These are phyloP conservation scores for Fusarium acutatum DNA, from an alignment of 2,329 filamentous ascomycete species.

Conservation along the genomic window DNA sequence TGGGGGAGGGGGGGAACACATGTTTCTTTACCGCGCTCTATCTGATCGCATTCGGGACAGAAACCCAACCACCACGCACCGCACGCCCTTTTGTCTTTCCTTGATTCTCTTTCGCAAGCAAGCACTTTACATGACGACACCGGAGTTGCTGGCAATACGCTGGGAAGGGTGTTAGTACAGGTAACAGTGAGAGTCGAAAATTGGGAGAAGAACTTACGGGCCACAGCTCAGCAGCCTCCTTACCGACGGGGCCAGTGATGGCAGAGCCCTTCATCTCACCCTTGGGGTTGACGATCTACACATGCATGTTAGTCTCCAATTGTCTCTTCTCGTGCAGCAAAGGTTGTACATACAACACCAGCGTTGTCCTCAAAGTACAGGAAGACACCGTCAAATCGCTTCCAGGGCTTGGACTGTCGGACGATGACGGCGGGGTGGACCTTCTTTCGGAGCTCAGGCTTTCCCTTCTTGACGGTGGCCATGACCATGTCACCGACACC, in stretches of 20 bases:
- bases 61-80: conserved; percentile 37
- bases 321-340: too few relatives aligned
- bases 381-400: conserved; percentile 97
- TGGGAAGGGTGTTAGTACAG: conserved; percentile 52
- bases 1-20: conserved; percentile 33
- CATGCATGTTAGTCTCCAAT: conserved; percentile 48
- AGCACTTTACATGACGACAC: conserved; percentile 96
- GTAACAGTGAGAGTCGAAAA: not conserved
- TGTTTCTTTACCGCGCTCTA: conserved; percentile 44
- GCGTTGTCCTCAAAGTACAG: conserved; percentile 99
- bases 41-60: conserved; percentile 47
- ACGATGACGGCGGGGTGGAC: conserved; percentile 99
- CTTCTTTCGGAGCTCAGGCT: conserved; percentile 99
- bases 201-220: conserved; percentile 71
- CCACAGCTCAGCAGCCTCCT: conserved; percentile 99
- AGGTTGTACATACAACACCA: conserved; percentile 88
- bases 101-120: conserved; percentile 33
- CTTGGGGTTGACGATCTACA: conserved; percentile 98
- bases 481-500: conserved; percentile 99
- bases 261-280: conserved; percentile 99
- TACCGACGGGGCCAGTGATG: conserved; percentile 98
- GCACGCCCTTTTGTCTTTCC: conserved; percentile 43
- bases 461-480: conserved; percentile 99
- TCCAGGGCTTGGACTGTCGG: conserved; percentile 99
- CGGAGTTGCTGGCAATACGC: conserved; percentile 99